phyloP scores from a whole-genome alignment of 106 monocot species.

The Dactylorhiza incarnata region DNA sequence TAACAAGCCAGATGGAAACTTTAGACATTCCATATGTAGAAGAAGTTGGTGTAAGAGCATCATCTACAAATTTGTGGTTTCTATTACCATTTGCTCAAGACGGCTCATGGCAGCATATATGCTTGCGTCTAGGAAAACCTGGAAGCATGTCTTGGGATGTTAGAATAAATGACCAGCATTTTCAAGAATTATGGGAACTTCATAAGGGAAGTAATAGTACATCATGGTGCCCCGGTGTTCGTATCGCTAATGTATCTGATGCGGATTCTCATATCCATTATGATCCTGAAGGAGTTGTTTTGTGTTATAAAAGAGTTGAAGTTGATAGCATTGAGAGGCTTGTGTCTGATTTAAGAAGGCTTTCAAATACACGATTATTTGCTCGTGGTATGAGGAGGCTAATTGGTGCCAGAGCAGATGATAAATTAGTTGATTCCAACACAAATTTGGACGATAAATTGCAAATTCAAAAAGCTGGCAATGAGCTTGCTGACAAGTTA shows the following conservation, averaged over 20 bases:
- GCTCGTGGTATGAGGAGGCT: conserved; percentile 78
- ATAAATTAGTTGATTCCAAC: conserved; percentile 48
- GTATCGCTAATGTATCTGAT: conserved; percentile 92
- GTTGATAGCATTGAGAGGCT: conserved; percentile 71
- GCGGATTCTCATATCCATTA: conserved; percentile 84
- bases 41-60: conserved; percentile 60
- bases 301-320: conserved; percentile 74
- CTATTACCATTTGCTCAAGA: conserved; percentile 74
- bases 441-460: conserved; percentile 30
- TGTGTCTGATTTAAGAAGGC: conserved; percentile 79
- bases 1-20: conserved; percentile 95
- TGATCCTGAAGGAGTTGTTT: conserved; percentile 76
- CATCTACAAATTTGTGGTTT: conserved; percentile 88
- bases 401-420: conserved; percentile 54
- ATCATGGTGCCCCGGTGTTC: conserved; percentile 68
- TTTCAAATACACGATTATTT: conserved; percentile 85
- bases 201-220: conserved; percentile 60
- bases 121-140: conserved; percentile 83
- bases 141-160: conserved; percentile 98
- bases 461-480: conserved; percentile 23
- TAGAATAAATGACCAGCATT: conserved; percentile 82
- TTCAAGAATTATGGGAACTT: conserved; percentile 85
- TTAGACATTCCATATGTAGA: conserved; percentile 94
- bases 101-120: conserved; percentile 78
- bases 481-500: conserved; percentile 44